Evolutionary conservation across 768 basidiomycete genomes (phyloP).

Genomic region (Lactarius akahatsu): DNA sequence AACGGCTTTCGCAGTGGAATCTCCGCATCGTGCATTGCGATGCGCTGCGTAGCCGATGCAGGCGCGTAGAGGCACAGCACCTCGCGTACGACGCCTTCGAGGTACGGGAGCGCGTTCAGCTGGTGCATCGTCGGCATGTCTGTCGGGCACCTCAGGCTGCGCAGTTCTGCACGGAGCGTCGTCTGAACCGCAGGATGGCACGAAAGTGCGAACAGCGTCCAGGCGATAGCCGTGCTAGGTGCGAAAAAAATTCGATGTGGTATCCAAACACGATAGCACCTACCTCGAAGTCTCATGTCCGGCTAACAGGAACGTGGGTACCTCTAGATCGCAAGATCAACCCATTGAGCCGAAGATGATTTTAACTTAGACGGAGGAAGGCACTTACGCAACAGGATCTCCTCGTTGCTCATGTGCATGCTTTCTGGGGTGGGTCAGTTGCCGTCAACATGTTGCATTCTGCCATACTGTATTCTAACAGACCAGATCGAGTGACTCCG

Average conservation of each 20-base stretch:
- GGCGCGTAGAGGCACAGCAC: conserved; percentile 35
- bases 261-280: background rate
- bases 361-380: too few species aligned
- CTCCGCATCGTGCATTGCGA: conserved; percentile 33
- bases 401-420: conserved; percentile 28
- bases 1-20: conserved; percentile 35
- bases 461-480: too few species aligned
- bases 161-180: conserved; percentile 37
- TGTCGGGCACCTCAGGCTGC: conserved; percentile 30
- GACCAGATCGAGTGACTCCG: too few species aligned
- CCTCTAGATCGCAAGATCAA: too few species aligned
- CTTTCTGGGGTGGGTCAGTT: conserved; percentile 16
- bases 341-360: too few species aligned
- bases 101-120: conserved; percentile 35
- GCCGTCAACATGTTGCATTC: too few species aligned
- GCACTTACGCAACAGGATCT: too few species aligned
- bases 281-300: conserved; percentile 34
- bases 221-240: conserved; percentile 35
- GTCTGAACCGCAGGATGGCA: conserved; percentile 36
- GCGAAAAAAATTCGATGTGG: background rate
- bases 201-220: conserved; percentile 38
- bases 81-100: conserved; percentile 38
- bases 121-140: conserved; percentile 34
- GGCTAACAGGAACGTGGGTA: too few species aligned
- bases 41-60: conserved; percentile 31